phyloP scores from a whole-genome alignment of 2,329 filamentous ascomycete genomes.

The Xylaria sp. region DNA sequence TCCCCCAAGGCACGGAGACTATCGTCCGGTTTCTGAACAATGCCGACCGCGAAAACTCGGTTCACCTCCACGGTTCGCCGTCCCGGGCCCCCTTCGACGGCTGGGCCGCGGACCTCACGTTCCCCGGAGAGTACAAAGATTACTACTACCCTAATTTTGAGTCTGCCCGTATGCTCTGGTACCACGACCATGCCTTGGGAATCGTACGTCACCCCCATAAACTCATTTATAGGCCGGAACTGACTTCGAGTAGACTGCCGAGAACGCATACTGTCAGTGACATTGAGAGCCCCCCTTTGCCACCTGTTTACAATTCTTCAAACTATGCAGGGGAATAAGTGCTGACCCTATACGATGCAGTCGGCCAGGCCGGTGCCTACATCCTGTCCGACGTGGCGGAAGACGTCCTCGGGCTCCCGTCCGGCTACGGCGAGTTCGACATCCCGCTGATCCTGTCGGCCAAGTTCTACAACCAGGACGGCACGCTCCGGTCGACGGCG shows the following conservation, averaged over 20 bases:
- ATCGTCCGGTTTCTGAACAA: constrained; percentile 59
- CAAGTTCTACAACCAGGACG: constrained; percentile 55
- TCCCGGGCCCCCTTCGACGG: constrained; percentile 53
- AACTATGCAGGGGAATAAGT: too few species aligned
- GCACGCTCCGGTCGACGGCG: constrained; percentile 50
- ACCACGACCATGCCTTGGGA: constrained; percentile 52
- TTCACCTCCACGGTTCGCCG: constrained; percentile 60
- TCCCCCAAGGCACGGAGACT: constrained; percentile 52
- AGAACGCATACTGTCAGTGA: constrained; percentile 60
- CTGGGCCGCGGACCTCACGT: constrained; percentile 57
- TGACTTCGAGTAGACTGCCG: constrained; percentile 46
- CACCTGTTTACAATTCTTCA: too few species aligned
- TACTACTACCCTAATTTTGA: constrained; percentile 63
- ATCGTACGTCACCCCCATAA: constrained; percentile 28
- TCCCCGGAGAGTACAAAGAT: constrained; percentile 57
- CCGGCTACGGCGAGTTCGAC: constrained; percentile 53
- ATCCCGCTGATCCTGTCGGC: constrained; percentile 53
- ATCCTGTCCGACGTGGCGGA: constrained; percentile 55
- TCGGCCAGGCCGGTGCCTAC: constrained; percentile 60
- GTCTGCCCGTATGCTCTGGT: constrained; percentile 58
- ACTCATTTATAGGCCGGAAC: constrained; percentile 5
- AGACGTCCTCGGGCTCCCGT: constrained; percentile 51
- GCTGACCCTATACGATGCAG: too few species aligned
- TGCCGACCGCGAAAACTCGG: constrained; percentile 45
- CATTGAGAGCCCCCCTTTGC: too few species aligned